Evolutionary conservation across 192 early-diverging fungal species (phyloP).

Genomic region (Backusella westeae): DNA sequence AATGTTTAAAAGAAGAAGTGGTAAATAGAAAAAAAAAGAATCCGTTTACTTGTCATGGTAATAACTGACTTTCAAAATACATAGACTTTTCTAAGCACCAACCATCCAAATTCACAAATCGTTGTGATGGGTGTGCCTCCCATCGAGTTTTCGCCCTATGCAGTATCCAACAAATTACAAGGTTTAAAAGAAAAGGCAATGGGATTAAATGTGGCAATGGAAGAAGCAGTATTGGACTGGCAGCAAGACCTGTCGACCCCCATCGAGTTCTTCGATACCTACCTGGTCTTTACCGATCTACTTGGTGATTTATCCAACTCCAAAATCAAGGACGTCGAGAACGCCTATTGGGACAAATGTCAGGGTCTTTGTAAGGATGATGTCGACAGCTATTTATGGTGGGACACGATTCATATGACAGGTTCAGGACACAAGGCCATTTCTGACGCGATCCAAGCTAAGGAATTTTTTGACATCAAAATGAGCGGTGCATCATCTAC

Average conservation of each 20-base stretch:
- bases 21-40: neutral
- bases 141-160: conserved; percentile 29
- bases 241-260: neutral
- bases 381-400: conserved; percentile 38
- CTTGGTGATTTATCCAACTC: conserved; percentile 18
- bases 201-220: conserved; percentile 21
- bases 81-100: conserved; percentile 6
- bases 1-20: conserved; percentile 23
- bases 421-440: conserved; percentile 27
- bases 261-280: conserved; percentile 15
- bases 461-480: neutral
- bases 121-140: conserved; percentile 33
- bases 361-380: conserved; percentile 26
- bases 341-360: conserved; percentile 38
- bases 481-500: neutral
- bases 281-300: conserved; percentile 25
- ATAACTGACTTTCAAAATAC: neutral
- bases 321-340: conserved; percentile 21
- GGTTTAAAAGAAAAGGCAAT: neutral
- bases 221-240: conserved; percentile 21
- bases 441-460: neutral
- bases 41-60: neutral
- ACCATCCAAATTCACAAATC: conserved; percentile 6
- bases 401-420: conserved; percentile 35
- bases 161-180: neutral